These are phyloP conservation scores for Aspergillus phoenicis DNA, from an alignment of 2,329 filamentous ascomycete genomes.

Conservation along the genomic window DNA sequence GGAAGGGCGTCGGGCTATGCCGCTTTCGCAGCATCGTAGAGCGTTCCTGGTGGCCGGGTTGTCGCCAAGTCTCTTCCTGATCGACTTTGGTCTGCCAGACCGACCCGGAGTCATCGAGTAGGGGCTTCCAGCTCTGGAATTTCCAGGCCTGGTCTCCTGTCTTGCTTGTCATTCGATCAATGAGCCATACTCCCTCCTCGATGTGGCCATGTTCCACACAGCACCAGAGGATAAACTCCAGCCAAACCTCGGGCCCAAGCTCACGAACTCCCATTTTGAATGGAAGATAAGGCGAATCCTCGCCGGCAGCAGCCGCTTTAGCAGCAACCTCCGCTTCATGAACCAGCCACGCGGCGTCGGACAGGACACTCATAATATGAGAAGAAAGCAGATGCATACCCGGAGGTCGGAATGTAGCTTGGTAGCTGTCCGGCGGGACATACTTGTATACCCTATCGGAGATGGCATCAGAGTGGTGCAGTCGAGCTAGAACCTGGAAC, in stretches of 20 bases:
- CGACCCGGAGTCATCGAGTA: conserved; percentile 30
- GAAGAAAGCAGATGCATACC: conserved; percentile 47
- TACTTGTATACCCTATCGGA: conserved; percentile 49
- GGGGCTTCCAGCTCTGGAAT: conserved; percentile 43
- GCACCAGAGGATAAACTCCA: conserved; percentile 55
- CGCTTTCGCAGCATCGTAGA: conserved; percentile 19
- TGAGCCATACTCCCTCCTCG: conserved; percentile 44
- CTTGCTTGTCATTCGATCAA: conserved; percentile 36
- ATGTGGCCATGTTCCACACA: conserved; percentile 52
- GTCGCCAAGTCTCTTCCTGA: conserved; percentile 39
- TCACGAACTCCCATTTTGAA: conserved; percentile 47
- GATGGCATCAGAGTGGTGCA: conserved; percentile 49
- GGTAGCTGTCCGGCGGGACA: conserved; percentile 28
- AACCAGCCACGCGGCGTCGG: conserved; percentile 50
- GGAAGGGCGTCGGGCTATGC: conserved; percentile 31
- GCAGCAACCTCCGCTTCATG: conserved; percentile 43
- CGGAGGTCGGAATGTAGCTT: conserved; percentile 43
- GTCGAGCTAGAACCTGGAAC: conserved; percentile 46
- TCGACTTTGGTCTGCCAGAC: conserved; percentile 41
- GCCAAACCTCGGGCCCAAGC: conserved; percentile 52
- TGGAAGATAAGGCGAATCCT: conserved; percentile 42
- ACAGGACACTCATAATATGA: conserved; percentile 50
- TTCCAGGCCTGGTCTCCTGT: conserved; percentile 40
- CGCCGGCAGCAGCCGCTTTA: conserved; percentile 39
- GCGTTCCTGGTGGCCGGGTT: conserved; percentile 25